Conservation (phyloP, 176 grass and related monocot genomes). For the Sorghum bicolor region Sorghum_bicolor_NCBIv3 NC_012871.2:64287501-64288000, state of each 20-base stretch:
- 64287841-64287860: neutral
- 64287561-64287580: neutral
- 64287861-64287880: neutral
- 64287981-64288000: slow-evolving; percentile 77
- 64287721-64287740: slow-evolving; percentile 37
- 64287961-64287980: slow-evolving; percentile 65
- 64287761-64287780: slow-evolving; percentile 74
- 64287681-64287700: slow-evolving; percentile 67
- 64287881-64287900: too few relatives aligned
- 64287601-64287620: slow-evolving; percentile 76
- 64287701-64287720: slow-evolving; percentile 64
- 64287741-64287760: slow-evolving; percentile 55
- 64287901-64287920: too few relatives aligned
- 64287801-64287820: slow-evolving; percentile 77
- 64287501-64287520: neutral
- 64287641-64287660: slow-evolving; percentile 77
- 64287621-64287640: slow-evolving; percentile 73
- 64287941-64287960: slow-evolving; percentile 90
- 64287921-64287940: neutral
- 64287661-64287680: slow-evolving; percentile 81
- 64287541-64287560: too few relatives aligned
- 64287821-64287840: slow-evolving; percentile 90
- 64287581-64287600: slow-evolving; percentile 26
- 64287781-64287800: slow-evolving; percentile 42
- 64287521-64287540: neutral